These are phyloP conservation scores for Cryomyces minteri DNA, from an alignment of 495 filamentous ascomycete species.

Conservation along the genomic window DNA sequence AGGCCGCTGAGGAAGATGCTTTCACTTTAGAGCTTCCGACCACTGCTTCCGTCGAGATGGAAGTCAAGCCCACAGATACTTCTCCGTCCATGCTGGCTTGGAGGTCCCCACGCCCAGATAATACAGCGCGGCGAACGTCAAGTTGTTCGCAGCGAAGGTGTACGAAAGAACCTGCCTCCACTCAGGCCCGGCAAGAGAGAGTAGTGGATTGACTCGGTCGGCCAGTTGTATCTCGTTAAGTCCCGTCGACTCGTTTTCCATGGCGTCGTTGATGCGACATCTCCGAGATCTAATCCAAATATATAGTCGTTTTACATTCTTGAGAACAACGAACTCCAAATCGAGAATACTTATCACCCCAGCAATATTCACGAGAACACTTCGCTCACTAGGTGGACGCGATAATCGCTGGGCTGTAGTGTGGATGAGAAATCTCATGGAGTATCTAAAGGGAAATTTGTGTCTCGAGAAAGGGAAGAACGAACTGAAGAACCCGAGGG, in stretches of 20 bases:
- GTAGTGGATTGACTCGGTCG: not conserved
- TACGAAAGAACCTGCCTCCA: not conserved
- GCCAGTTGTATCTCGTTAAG: not conserved
- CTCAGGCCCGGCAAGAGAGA: not conserved
- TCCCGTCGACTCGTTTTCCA: no score
- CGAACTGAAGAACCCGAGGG: not conserved
- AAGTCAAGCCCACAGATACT: no score
- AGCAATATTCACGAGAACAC: no score
- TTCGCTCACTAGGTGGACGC: no score
- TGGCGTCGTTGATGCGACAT: no score
- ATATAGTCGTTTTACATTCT: not conserved
- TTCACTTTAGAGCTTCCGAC: no score
- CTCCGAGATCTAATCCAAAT: not conserved
- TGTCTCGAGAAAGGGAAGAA: not conserved
- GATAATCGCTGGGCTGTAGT: not conserved
- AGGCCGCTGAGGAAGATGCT: no score
- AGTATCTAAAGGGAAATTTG: not conserved
- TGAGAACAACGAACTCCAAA: not conserved
- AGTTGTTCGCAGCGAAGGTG: not conserved
- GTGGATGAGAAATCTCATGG: not conserved
- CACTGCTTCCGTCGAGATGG: no score
- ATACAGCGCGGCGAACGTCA: not conserved
- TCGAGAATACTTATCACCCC: not conserved
- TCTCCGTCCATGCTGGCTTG: not conserved
- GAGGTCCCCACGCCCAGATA: not conserved